Evolutionary conservation across 345 rosid genomes (phyloP).

Genomic region (Acer negundo): DNA sequence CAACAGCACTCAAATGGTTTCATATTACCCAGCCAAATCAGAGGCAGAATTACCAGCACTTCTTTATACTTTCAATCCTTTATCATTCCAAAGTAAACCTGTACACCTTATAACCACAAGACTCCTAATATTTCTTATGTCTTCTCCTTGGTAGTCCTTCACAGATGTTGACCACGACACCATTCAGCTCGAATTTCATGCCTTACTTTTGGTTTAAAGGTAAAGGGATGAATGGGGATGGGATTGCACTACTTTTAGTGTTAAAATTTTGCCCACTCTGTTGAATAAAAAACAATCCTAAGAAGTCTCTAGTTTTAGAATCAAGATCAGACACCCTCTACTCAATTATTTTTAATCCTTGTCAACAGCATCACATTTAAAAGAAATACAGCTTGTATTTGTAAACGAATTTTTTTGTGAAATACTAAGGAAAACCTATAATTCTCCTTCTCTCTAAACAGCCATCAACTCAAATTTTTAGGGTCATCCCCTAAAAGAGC

Average conservation of each 20-base stretch:
- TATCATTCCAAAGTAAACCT: neutral
- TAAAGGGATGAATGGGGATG: neutral
- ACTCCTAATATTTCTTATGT: neutral
- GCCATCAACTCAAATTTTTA: neutral
- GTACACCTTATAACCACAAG: neutral
- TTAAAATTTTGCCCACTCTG: neutral
- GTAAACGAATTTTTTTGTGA: neutral
- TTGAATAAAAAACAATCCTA: neutral
- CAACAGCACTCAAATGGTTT: neutral
- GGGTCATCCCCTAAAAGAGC: neutral
- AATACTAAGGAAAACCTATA: neutral
- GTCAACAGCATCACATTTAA: neutral
- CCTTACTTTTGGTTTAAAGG: too few species aligned
- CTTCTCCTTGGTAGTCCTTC: neutral
- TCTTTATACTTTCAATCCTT: neutral
- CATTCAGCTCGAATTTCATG: neutral
- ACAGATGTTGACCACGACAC: neutral
- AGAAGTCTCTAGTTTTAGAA: neutral
- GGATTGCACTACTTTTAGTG: neutral
- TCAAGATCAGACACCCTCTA: neutral
- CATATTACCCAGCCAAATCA: neutral
- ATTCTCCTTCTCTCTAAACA: neutral
- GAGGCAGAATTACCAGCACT: neutral
- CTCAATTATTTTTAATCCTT: neutral
- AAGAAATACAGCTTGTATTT: neutral